Base-by-base conservation (phyloP, 495 filamentous ascomycete species). In the Lasiosphaeriaceae sp. region DNA sequence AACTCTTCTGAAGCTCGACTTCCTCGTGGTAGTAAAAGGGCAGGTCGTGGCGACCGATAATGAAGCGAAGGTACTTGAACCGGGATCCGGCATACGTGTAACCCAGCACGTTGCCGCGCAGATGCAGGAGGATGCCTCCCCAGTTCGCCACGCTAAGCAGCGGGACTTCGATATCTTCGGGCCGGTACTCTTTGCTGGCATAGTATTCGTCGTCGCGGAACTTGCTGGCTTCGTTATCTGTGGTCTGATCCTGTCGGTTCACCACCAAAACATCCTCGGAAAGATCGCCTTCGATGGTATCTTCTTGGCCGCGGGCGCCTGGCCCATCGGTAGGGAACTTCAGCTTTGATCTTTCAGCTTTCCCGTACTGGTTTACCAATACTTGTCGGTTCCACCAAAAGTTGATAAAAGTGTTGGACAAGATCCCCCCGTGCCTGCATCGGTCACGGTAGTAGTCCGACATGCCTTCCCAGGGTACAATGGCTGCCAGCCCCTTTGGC, bases 401-500 rank as follows among this genome's bases (percentile, higher is more conserved):
- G 35, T 74, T 68, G 59, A 88, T 85, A 65, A 87, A 88, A 2
- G 66, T 67, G 62, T 86, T 81, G 0, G 80, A 84, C 24, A 85
- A 66, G 43, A 89, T 87, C 1, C 85, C 86, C 2, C 86, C 86
- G 55, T 88, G 85, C 3, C 83, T 73, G 64, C 80, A 84, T 2
- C 80, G 72, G 54, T 86, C 84, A 0, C 83, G 77, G 61, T 86
- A 87, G 54, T 83, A 85, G 56, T 87, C 84, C 0, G 78, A 81
- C 81, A 86, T 84, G n/a, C 84, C 84, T 61, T 87, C 84, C 84
- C 84, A 87, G 0, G 84, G 84, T 11, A 86, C 74, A 12, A 86
- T 86, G 41, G 77, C 78, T 0, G 79, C 67, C 20, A 87, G 58
- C 3, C 83, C 84, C 65, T 80, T 82, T 0, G 84, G 84, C 35